These are phyloP conservation scores for Dentipellis sp. DNA, from an alignment of 768 basidiomycete genomes.

Conservation along the genomic window DNA sequence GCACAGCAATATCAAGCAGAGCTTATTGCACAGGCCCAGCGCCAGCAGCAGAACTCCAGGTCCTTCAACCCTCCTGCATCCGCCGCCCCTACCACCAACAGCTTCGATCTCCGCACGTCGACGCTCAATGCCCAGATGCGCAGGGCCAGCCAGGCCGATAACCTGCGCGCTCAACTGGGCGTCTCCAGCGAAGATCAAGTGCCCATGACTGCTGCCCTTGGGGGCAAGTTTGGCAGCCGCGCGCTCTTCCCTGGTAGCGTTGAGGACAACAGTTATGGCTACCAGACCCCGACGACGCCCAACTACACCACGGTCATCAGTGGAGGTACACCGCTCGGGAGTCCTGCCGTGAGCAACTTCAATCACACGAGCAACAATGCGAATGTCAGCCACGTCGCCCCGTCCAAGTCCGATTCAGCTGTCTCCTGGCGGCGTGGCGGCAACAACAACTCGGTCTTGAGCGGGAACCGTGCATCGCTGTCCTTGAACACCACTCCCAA, in stretches of 20 bases:
- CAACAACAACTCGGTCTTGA: slow-evolving; percentile 61
- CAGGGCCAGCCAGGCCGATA: slow-evolving; percentile 61
- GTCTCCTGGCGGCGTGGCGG: slow-evolving; percentile 74
- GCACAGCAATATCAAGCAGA: slow-evolving; percentile 73
- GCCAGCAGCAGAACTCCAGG: slow-evolving; percentile 41
- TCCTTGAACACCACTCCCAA: slow-evolving; percentile 41
- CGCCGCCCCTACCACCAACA: slow-evolving; percentile 57
- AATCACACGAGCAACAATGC: slow-evolving; percentile 13
- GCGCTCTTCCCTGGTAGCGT: slow-evolving; percentile 33
- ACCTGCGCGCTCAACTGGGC: slow-evolving; percentile 51
- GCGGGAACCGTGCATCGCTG: slow-evolving; percentile 44
- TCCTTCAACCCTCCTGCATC: slow-evolving; percentile 52
- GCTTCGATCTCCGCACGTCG: slow-evolving; percentile 57
- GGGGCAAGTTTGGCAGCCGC: slow-evolving; percentile 70
- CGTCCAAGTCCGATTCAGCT: slow-evolving; percentile 78
- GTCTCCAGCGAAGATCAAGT: slow-evolving; percentile 46
- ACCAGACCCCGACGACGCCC: slow-evolving; percentile 36
- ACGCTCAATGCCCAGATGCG: slow-evolving; percentile 51
- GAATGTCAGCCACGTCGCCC: slow-evolving; percentile 19
- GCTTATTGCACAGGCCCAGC: slow-evolving; percentile 51
- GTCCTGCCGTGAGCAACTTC: slow-evolving; percentile 31
- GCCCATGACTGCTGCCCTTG: slow-evolving; percentile 76
- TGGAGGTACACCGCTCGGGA: slow-evolving; percentile 64
- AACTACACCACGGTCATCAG: slow-evolving; percentile 60
- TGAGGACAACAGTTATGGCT: slow-evolving; percentile 24